A percentile compares a stretch with the other conserved stretches of the same genome.
Evolutionary conservation across 2,329 filamentous ascomycete genomes (phyloP).

Genomic region (Pyricularia grisea): DNA sequence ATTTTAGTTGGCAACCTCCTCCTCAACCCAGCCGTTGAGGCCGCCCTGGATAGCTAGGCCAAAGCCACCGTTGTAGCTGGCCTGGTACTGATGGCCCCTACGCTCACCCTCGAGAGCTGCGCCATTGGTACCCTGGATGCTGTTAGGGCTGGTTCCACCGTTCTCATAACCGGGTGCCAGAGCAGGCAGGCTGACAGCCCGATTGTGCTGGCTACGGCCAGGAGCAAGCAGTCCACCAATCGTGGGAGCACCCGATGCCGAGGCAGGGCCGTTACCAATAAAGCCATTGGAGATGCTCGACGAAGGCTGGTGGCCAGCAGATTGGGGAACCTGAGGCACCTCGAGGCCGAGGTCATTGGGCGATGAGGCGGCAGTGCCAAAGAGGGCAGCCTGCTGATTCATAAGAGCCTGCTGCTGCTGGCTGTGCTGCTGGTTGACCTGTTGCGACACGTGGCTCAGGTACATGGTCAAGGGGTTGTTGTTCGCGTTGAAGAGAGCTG

Average conservation of each 20-base stretch:
- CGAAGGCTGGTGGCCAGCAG: conserved; percentile 54
- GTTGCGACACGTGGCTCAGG: conserved; percentile 70
- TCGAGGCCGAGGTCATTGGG: conserved; percentile 46
- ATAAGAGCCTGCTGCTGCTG: conserved; percentile 62
- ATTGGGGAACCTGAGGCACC: conserved; percentile 47
- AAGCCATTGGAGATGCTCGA: conserved; percentile 59
- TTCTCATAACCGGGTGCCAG: conserved; percentile 57
- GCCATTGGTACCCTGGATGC: conserved; percentile 24
- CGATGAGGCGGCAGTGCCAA: conserved; percentile 59
- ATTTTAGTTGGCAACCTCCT: conserved; percentile 49
- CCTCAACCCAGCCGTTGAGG: conserved; percentile 59
- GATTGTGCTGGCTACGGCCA: conserved; percentile 57
- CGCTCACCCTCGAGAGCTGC: conserved; percentile 37
- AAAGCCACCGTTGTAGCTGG: conserved; percentile 49
- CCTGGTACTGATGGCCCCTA: conserved; percentile 57
- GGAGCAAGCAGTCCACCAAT: conserved; percentile 72
- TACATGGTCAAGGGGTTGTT: conserved; percentile 93
- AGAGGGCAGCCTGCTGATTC: conserved; percentile 72
- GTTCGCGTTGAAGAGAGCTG: conserved; percentile 67
- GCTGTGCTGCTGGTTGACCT: conserved; percentile 66
- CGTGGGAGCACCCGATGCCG: conserved; percentile 44
- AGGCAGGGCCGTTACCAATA: conserved; percentile 27
- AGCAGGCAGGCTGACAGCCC: conserved; percentile 80
- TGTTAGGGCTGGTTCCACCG: conserved; percentile 40
- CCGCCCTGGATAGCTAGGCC: conserved; percentile 53